Conservation (phyloP, 306 rosid genomes). For the Quercus ilex region DNA sequence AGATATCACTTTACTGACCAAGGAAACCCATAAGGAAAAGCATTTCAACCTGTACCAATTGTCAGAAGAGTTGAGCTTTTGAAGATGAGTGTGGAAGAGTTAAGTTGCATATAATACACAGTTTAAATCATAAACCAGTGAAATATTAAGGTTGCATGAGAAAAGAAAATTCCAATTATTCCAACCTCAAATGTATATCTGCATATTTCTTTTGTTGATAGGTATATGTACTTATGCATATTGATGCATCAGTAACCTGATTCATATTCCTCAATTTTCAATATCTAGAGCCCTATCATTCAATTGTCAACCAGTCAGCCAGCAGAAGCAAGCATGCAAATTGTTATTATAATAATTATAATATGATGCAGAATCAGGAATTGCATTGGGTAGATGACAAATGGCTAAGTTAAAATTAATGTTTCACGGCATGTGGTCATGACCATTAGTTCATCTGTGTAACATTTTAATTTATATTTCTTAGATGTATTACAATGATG, state of each 20-base stretch:
- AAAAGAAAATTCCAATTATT: not conserved
- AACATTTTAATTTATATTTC: not conserved
- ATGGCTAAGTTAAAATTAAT: not conserved
- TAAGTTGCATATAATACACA: not conserved
- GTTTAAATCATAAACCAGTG: not conserved
- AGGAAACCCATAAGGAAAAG: not conserved
- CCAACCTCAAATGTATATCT: not conserved
- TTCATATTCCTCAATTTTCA: not conserved
- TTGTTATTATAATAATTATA: not conserved
- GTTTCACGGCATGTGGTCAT: not conserved
- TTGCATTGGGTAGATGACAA: not conserved
- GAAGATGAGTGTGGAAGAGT: not conserved
- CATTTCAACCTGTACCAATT: not conserved
- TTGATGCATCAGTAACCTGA: not conserved
- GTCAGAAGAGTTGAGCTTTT: not conserved
- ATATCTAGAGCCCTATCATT: not conserved
- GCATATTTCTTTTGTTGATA: no score
- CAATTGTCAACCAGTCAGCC: not conserved
- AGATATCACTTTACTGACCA: constrained; percentile 20
- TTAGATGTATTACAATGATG: not conserved
- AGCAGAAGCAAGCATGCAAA: not conserved
- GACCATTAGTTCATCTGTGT: not conserved
- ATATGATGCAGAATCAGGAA: not conserved
- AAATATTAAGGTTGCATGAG: not conserved
- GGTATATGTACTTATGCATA: no score